phyloP scores from a whole-genome alignment of 2,329 filamentous ascomycete species.

The Aureobasidium pullulans region DNA sequence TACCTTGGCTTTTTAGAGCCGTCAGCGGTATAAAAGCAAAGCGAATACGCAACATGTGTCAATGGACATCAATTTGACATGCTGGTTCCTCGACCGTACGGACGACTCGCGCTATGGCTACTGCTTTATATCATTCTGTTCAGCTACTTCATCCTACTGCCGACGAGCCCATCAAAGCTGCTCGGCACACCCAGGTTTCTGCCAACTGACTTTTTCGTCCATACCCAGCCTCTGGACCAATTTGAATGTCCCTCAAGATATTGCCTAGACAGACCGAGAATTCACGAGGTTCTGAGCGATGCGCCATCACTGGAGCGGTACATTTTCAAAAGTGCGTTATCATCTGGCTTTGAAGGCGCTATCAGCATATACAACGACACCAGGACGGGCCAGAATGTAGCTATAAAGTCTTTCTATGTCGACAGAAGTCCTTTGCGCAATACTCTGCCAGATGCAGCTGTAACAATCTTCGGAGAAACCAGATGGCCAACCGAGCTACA shows the following conservation, averaged over 20 bases:
- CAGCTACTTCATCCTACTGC: not conserved
- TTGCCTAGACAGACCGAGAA: not conserved
- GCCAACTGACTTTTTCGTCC: not conserved
- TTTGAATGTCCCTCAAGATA: not conserved
- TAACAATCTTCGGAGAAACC: not conserved
- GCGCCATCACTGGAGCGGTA: not conserved
- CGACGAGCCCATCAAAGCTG: not conserved
- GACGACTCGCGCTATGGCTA: not conserved
- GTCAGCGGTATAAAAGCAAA: too few relatives aligned
- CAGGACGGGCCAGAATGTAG: not conserved
- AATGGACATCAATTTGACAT: not conserved
- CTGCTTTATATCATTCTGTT: not conserved
- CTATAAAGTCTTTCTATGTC: not conserved
- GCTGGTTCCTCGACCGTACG: not conserved
- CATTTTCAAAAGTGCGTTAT: not conserved
- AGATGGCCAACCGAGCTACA: not conserved
- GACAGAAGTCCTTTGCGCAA: not conserved
- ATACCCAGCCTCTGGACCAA: not conserved
- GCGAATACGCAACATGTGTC: too few relatives aligned
- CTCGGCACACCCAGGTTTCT: not conserved
- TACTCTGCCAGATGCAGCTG: not conserved
- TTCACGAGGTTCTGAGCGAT: too few relatives aligned
- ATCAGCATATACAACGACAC: not conserved
- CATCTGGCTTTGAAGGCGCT: not conserved
- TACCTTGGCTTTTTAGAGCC: too few relatives aligned